Percentiles rank a stretch among this genome's conserved stretches.
Conservation (phyloP, 495 filamentous ascomycete species). For the Aspergillus cavernicola region DNA sequence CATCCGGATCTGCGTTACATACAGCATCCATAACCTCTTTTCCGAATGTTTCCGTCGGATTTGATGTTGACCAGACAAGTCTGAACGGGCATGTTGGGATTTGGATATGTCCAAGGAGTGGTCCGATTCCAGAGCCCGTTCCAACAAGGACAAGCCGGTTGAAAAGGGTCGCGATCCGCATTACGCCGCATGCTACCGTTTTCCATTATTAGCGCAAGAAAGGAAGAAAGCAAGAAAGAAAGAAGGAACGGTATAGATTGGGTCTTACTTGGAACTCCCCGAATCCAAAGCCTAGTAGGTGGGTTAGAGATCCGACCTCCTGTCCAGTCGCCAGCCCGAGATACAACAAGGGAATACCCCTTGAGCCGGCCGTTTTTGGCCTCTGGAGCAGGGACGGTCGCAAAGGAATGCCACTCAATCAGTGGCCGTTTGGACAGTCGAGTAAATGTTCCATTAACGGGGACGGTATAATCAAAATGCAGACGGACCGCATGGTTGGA, state of each 20-base stretch:
- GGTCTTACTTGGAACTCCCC: conserved; percentile 34
- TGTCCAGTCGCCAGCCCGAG: conserved; percentile 68
- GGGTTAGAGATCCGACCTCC: conserved; percentile 53
- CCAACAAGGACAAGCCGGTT: conserved; percentile 56
- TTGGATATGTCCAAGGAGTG: conserved; percentile 14
- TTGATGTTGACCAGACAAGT: conserved; percentile 48
- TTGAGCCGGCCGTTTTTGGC: conserved; percentile 13
- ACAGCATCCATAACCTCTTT: conserved; percentile 39
- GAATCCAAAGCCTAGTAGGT: conserved; percentile 51
- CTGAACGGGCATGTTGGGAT: conserved; percentile 27
- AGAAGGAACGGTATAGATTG: too few species aligned
- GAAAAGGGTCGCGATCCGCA: conserved; percentile 61
- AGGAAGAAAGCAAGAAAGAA: neutral
- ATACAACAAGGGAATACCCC: conserved; percentile 58
- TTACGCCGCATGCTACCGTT: conserved; percentile 54
- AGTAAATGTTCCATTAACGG: conserved; percentile 40
- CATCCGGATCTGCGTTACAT: conserved; percentile 40
- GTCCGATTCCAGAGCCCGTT: conserved; percentile 70
- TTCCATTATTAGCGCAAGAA: conserved; percentile 2
- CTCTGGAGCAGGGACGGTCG: conserved; percentile 51
- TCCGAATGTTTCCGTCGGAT: conserved; percentile 44
- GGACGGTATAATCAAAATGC: conserved; percentile 54
- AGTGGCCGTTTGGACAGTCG: conserved; percentile 55
- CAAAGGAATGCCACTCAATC: conserved; percentile 64
- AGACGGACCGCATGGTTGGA: conserved; percentile 65